These are phyloP conservation scores for Jaenimonas drosophilae DNA, from an alignment of 208 protist species.

Conservation along the genomic window DNA sequence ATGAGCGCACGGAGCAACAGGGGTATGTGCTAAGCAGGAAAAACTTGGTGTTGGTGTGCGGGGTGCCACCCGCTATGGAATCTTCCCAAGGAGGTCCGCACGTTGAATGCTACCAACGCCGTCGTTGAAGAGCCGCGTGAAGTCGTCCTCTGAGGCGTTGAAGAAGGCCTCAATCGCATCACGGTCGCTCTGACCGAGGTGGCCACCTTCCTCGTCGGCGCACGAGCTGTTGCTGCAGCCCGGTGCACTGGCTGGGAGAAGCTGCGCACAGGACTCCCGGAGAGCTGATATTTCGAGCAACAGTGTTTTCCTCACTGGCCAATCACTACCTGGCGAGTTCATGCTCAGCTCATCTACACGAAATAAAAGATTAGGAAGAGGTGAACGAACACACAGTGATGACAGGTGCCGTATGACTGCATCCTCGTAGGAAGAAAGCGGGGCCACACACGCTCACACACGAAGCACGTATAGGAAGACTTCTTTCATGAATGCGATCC, in stretches of 20 bases:
- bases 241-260: no score
- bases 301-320: constrained; percentile 16
- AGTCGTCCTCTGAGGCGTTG: constrained; percentile 62
- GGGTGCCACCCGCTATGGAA: constrained; percentile 6
- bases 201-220: background rate
- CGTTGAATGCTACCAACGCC: constrained; percentile 38
- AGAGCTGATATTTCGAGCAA: constrained; percentile 29
- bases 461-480: no score
- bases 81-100: constrained; percentile 12
- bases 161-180: constrained; percentile 87
- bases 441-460: no score
- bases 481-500: no score
- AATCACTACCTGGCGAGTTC: constrained; percentile 13
- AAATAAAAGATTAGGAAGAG: no score
- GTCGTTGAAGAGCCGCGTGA: constrained; percentile 67
- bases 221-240: no score
- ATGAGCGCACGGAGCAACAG: background rate
- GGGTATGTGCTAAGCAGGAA: background rate
- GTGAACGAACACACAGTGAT: no score
- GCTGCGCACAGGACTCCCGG: constrained; percentile 16
- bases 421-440: no score
- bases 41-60: background rate
- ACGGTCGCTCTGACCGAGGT: constrained; percentile 55
- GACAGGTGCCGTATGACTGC: no score
- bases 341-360: background rate